Base-by-base conservation (phyloP, 305 asterid species). In the Fraxinus dipetala region DNA sequence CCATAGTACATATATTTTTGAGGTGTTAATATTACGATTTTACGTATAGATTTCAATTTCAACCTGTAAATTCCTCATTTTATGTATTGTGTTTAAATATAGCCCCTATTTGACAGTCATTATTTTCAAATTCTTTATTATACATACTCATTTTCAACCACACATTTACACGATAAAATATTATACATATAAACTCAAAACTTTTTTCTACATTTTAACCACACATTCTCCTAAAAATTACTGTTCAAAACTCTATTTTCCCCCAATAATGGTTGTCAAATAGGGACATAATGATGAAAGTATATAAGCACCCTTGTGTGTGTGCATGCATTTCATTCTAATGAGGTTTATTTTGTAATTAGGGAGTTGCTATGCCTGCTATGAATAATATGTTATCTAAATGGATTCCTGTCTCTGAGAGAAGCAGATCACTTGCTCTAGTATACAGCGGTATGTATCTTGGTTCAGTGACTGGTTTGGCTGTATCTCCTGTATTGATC, bases 331-430 rank as follows among this genome's bases (percentile, higher is more conserved):
- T 72, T 83, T 70, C 70, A 38, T 56, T 80, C 79, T 85, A 61
- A 84, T 51, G 13, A 67, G 45, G 14, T 70, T 76, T 79, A 36
- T 81, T 89, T 81, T 84, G 80, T 80, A 79, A 77, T 38, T 94
- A 96, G 99, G 99, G 99, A 84, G 99, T 94, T 69, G 98, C 99
- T 35, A 96, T 96, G 98, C 99, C 98, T 88, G 97, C 99, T 79
- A 96, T 96, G 99, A 96, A 94, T 81, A 96, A 94, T 89, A 82
- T 95, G 85, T 85, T 95, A 72, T 95, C 98, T 54, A 94, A 93
- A 82, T 95, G 99, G 98, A 86, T 95, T 89, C 99, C 98, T 20
- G 97, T 96, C 83, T 92, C 98, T 0, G 99, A 96, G 90, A 93
- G 99, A 89, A 96, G 99, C 96, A 92, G 98, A 91, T 95, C 98